A percentile compares a stretch with the other conserved stretches of the same genome.
These are phyloP conservation scores for Coleophoma eucalyptorum DNA, from an alignment of 2,329 filamentous ascomycete genomes.

Conservation along the genomic window DNA sequence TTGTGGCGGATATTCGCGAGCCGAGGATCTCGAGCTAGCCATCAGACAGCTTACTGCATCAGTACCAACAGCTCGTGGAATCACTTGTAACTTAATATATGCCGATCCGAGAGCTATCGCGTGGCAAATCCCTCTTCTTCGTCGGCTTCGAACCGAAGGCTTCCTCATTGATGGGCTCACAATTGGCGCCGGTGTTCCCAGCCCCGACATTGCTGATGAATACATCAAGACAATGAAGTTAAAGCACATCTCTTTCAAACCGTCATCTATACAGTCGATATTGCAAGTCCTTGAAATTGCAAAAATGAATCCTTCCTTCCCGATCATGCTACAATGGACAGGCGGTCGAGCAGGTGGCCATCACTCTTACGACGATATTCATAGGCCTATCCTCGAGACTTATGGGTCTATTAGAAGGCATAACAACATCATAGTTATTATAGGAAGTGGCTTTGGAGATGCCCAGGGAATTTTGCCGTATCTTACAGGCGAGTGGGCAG, in stretches of 20 bases:
- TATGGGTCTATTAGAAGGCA: conserved; percentile 83
- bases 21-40: conserved; percentile 77
- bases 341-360: conserved; percentile 91
- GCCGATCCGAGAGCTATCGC: conserved; percentile 85
- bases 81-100: conserved; percentile 87
- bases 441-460: conserved; percentile 88
- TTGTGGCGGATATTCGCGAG: conserved; percentile 85
- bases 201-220: conserved; percentile 86
- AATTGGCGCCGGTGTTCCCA: conserved; percentile 93
- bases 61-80: conserved; percentile 82
- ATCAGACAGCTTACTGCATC: conserved; percentile 79
- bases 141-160: conserved; percentile 75
- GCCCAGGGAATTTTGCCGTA: conserved; percentile 90
- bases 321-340: conserved; percentile 92
- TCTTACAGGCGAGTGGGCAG: conserved; percentile 82
- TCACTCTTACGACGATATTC: conserved; percentile 94
- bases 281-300: conserved; percentile 89
- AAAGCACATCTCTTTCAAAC: conserved; percentile 94
- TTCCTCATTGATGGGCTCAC: conserved; percentile 89
- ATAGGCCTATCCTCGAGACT: conserved; percentile 86
- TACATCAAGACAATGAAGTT: conserved; percentile 91
- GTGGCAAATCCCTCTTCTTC: conserved; percentile 87
- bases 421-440: conserved; percentile 83
- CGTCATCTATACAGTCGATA: conserved; percentile 83
- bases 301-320: conserved; percentile 89